Percentiles rank a stretch among this genome's conserved stretches.
Conservation (phyloP, 2,329 filamentous ascomycete genomes). For the Monilinia vaccinii-corymbosi region DNA sequence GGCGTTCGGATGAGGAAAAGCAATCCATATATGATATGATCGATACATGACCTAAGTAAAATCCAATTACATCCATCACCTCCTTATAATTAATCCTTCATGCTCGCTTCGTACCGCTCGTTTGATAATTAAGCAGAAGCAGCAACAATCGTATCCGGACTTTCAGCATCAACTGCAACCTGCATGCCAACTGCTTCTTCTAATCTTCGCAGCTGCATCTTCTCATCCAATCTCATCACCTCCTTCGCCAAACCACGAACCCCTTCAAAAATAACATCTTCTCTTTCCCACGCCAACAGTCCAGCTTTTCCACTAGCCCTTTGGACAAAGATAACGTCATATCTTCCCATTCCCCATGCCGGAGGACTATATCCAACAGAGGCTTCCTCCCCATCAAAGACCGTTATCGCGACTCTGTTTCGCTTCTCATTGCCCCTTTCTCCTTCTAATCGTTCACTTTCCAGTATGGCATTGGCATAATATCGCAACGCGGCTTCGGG, state of each 20-base stretch:
- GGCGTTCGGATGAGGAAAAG: neutral
- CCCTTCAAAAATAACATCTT: conserved; percentile 20
- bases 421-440: conserved; percentile 1
- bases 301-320: conserved; percentile 19
- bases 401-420: conserved; percentile 20
- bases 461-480: conserved; percentile 33
- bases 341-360: conserved; percentile 18
- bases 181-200: conserved; percentile 20
- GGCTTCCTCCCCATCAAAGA: conserved; percentile 17
- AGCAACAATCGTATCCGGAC: conserved; percentile 24
- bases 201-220: conserved; percentile 14
- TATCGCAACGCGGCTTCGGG: conserved; percentile 52
- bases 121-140: too few species aligned
- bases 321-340: conserved; percentile 23
- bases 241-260: conserved; percentile 20
- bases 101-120: neutral
- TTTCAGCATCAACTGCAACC: conserved; percentile 24
- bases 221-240: conserved; percentile 15
- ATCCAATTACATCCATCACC: neutral
- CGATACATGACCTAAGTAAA: neutral
- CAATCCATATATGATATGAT: neutral
- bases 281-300: conserved; percentile 19
- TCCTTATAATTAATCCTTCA: neutral
- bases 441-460: conserved; percentile 12
- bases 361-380: conserved; percentile 20